These are phyloP conservation scores for Candida pseudoviswanathii DNA, from an alignment of 1,139 yeast genomes.

Conservation along the genomic window DNA sequence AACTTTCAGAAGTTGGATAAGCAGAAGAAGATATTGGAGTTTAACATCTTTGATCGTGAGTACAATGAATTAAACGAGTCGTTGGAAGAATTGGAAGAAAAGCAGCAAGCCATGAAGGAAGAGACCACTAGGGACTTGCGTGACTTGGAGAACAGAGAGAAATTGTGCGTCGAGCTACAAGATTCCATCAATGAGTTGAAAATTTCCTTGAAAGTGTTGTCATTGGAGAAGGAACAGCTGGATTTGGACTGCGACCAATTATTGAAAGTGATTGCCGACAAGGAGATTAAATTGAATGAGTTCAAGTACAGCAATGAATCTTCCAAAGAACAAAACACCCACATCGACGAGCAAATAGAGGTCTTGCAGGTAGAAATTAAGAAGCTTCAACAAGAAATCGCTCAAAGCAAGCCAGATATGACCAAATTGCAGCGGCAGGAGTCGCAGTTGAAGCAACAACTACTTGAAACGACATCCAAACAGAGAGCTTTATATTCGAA, in stretches of 20 bases:
- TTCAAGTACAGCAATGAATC: constrained; percentile 21
- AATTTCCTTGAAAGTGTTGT: constrained; percentile 39
- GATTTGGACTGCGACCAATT: constrained; percentile 53
- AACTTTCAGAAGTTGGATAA: constrained; percentile 69
- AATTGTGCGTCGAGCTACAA: constrained; percentile 47
- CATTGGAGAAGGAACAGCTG: constrained; percentile 54
- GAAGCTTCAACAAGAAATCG: constrained; percentile 25
- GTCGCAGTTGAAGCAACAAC: constrained; percentile 34
- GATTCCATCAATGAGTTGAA: constrained; percentile 46
- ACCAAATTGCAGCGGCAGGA: constrained; percentile 45
- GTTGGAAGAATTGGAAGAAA: constrained; percentile 63
- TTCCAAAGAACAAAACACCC: constrained; percentile 19
- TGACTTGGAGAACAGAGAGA: constrained; percentile 52
- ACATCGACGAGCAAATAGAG: constrained; percentile 21
- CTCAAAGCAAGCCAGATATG: constrained; percentile 43
- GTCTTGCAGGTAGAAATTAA: constrained; percentile 23
- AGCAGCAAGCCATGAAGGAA: constrained; percentile 53
- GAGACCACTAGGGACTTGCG: constrained; percentile 45
- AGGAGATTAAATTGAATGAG: constrained; percentile 41
- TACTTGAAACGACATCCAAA: constrained; percentile 49
- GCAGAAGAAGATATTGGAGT: constrained; percentile 71
- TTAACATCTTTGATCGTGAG: constrained; percentile 78
- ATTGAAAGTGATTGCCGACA: constrained; percentile 40
- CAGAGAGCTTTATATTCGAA: constrained; percentile 73
- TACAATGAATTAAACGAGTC: constrained; percentile 59